These are phyloP conservation scores for Dalbergia cochinchinensis DNA, from an alignment of 306 rosid genomes.

Conservation along the genomic window DNA sequence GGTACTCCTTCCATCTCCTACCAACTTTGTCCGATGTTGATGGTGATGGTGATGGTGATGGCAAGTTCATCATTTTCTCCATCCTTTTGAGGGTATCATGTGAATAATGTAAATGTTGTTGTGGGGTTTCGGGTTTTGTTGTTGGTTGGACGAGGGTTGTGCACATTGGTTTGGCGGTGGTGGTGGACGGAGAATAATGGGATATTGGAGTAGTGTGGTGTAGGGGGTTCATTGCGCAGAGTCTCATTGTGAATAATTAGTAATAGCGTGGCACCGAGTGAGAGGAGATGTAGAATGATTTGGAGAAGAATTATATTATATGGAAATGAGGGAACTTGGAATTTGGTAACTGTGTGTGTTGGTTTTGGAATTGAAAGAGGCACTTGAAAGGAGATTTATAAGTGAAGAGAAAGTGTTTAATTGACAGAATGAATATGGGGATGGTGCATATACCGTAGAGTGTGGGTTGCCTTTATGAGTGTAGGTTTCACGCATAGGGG, in stretches of 20 bases:
- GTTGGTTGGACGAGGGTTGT: conserved; percentile 44
- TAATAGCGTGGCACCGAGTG: conserved; percentile 39
- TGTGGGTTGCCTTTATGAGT: conserved; percentile 46
- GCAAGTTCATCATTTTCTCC: conserved; percentile 26
- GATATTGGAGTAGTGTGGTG: conserved; percentile 31
- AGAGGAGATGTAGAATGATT: background rate
- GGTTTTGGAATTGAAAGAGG: conserved; percentile 5
- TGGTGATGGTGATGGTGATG: background rate
- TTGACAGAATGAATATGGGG: background rate
- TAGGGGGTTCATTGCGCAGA: background rate
- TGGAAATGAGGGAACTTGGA: background rate
- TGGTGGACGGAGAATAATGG: background rate
- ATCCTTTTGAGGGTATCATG: background rate
- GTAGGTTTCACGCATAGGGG: background rate
- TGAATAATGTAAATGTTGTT: background rate
- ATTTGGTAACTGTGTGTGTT: conserved; percentile 10
- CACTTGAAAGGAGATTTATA: conserved; percentile 31
- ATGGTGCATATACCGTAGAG: conserved; percentile 4
- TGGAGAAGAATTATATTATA: background rate
- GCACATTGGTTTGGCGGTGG: conserved; percentile 40
- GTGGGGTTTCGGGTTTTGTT: conserved; percentile 20
- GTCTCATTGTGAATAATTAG: conserved; percentile 39
- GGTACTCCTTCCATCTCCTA: conserved; percentile 79
- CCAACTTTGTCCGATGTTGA: conserved; percentile 35
- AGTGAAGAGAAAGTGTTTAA: background rate